phyloP scores from a whole-genome alignment of 2,329 filamentous ascomycete species.

The Diaporthe destruens region DNA sequence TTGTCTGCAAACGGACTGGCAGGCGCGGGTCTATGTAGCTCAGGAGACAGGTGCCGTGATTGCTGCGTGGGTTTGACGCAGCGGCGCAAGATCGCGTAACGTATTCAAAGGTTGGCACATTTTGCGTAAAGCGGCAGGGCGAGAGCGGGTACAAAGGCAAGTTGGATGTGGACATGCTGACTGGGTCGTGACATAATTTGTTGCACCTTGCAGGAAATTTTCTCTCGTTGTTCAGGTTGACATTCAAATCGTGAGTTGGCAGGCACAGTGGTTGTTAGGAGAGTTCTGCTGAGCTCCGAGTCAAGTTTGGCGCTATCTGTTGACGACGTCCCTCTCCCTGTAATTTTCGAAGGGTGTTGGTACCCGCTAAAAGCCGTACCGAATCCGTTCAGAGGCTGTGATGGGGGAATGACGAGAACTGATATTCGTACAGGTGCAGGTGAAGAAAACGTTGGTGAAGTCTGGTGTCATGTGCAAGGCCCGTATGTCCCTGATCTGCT shows the following conservation, averaged over 20 bases:
- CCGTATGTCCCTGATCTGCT: slow-evolving; percentile 34
- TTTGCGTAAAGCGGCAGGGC: slow-evolving; percentile 34
- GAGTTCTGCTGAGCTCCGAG: slow-evolving; percentile 43
- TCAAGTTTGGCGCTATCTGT: slow-evolving; percentile 44
- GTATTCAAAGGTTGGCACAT: slow-evolving; percentile 38
- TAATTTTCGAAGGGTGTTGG: slow-evolving; percentile 38
- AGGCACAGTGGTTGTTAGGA: slow-evolving; percentile 43
- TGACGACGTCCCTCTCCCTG: slow-evolving; percentile 41
- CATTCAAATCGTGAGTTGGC: slow-evolving; percentile 41
- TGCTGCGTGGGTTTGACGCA: slow-evolving; percentile 15
- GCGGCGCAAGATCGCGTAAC: slow-evolving; percentile 30
- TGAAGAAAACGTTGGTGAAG: slow-evolving; percentile 40
- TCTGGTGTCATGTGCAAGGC: slow-evolving; percentile 40
- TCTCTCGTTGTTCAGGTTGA: slow-evolving; percentile 40
- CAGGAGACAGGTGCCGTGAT: slow-evolving; percentile 3
- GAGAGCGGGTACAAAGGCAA: slow-evolving; percentile 40
- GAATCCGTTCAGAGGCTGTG: slow-evolving; percentile 39
- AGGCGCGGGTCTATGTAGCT: slow-evolving; percentile 2
- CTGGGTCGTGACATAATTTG: slow-evolving; percentile 36
- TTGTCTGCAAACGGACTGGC: slow-evolving; percentile 8
- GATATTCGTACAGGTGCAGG: slow-evolving; percentile 43
- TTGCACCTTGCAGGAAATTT: slow-evolving; percentile 33
- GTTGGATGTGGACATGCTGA: slow-evolving; percentile 40
- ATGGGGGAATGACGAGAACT: slow-evolving; percentile 36
- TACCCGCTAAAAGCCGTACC: slow-evolving; percentile 40